Evolutionary conservation across 2,329 filamentous ascomycete genomes (phyloP).

Genomic region (Leptoxyphium fumago): DNA sequence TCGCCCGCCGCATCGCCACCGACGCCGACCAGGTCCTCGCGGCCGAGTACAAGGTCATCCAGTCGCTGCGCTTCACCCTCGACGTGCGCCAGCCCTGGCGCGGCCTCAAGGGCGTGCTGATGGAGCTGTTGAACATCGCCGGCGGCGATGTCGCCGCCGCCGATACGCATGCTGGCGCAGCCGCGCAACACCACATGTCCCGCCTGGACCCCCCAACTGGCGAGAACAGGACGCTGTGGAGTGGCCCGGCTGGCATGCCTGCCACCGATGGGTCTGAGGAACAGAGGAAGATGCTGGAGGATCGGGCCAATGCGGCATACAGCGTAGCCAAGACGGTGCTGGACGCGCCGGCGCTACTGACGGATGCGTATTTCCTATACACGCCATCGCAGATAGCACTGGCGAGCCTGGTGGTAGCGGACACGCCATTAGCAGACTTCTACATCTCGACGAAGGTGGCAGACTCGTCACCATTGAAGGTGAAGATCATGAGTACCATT

Average conservation of each 20-base stretch:
- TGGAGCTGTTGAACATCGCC: conserved; percentile 60
- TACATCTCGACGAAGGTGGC: conserved; percentile 32
- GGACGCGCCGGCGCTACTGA: conserved; percentile 61
- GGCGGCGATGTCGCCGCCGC: conserved; percentile 37
- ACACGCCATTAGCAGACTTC: conserved; percentile 44
- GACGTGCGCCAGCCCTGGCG: conserved; percentile 85
- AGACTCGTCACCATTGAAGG: conserved; percentile 5
- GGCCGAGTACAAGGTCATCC: conserved; percentile 83
- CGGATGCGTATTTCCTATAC: conserved; percentile 94
- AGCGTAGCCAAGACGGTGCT: conserved; percentile 57
- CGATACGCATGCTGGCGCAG: conserved; percentile 7
- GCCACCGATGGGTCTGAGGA: neutral
- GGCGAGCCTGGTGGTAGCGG: conserved; percentile 61
- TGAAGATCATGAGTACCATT: conserved; percentile 25
- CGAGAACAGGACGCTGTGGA: conserved; percentile 10
- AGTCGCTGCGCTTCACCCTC: conserved; percentile 84
- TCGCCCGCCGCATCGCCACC: conserved; percentile 41
- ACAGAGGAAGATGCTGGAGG: conserved; percentile 13
- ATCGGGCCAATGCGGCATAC: conserved; percentile 50
- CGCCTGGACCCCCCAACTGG: conserved; percentile 5
- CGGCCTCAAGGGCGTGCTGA: conserved; percentile 68
- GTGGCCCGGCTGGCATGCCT: conserved; percentile 1
- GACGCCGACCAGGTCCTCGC: conserved; percentile 69
- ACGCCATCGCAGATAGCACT: conserved; percentile 91
- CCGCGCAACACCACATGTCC: conserved; percentile 10